Base-by-base conservation (phyloP, 2,329 filamentous ascomycete species). In the Beauveria australis region DNA sequence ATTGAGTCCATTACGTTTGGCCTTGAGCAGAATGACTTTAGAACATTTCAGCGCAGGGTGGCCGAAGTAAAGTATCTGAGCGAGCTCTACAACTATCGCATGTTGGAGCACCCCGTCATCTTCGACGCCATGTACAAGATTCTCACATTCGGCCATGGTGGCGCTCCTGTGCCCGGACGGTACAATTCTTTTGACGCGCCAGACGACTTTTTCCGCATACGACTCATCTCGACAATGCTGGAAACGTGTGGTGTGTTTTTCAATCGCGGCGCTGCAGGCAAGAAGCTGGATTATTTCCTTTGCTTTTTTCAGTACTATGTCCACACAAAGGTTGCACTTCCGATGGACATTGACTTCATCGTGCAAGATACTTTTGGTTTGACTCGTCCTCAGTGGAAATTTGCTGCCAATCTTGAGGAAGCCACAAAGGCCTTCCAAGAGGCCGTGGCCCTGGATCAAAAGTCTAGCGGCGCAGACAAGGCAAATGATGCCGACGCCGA, bases 271-370 rank as follows among this genome's bases (percentile, higher is more conserved):
- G 86, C 89, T 48, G 90, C 92, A 1, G 95, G 92, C 73, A 97
- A 97, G 79, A 99, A 97, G 75, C 82, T 99, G 10, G 94, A 99
- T 70, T 97, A 96, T 73, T 99, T 97, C 74, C 79, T 99, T 63
- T 93, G 89, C 0, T 97, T 97, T 75, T 91, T 99, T 68, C 92
- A 96, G 83, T 97, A 97, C 73, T 99, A 99, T 74, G 88, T 97
- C 66, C 87, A 89, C 68, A 92, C 90, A 22, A 99, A 99, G 74
- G 86, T 93, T 22, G 81, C 89, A 0, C 75, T 97, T 44, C 94
- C 95, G 0, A 95, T 99, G 91, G 94, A 99, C 66, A 90, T 97
- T 52, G 94, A 99, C 62, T 99, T 99, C 71, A 87, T 97, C 51
- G 84, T 99, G 7, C 92, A 97, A 72, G 94, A 99, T 72, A 92